These are phyloP conservation scores for Fusarium succisae DNA, from an alignment of 2,329 filamentous ascomycete genomes.

Conservation along the genomic window DNA sequence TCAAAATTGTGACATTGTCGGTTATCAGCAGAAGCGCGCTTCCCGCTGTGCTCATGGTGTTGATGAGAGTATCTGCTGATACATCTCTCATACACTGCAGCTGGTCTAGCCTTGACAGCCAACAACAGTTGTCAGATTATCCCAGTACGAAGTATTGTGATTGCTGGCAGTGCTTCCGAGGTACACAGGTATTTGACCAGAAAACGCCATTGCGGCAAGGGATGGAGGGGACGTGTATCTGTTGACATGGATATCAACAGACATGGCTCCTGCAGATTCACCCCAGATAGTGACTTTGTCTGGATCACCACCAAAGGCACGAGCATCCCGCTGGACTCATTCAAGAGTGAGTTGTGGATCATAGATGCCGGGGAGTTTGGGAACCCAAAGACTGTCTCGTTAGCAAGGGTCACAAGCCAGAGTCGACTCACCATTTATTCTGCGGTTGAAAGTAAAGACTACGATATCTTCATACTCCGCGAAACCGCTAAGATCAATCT, in stretches of 20 bases:
- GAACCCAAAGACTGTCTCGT: conserved; percentile 32
- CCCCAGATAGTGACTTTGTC: conserved; percentile 45
- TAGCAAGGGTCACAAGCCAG: neutral
- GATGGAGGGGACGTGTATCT: conserved; percentile 35
- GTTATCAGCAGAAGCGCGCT: conserved; percentile 22
- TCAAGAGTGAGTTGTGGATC: conserved; percentile 43
- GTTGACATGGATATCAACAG: conserved; percentile 43
- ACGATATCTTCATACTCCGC: conserved; percentile 43
- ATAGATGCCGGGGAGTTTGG: too few species aligned
- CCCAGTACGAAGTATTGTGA: conserved; percentile 18
- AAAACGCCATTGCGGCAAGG: conserved; percentile 42
- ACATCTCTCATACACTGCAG: conserved; percentile 39
- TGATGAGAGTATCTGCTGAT: conserved; percentile 18
- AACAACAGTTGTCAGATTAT: conserved; percentile 10
- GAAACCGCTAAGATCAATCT: conserved; percentile 37
- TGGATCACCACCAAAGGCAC: conserved; percentile 42
- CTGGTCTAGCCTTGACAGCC: conserved; percentile 26
- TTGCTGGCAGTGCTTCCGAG: conserved; percentile 9
- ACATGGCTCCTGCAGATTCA: conserved; percentile 46
- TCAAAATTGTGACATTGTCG: conserved; percentile 33
- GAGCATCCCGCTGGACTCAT: conserved; percentile 42
- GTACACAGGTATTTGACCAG: conserved; percentile 42
- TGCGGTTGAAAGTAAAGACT: conserved; percentile 42
- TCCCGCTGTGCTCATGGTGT: conserved; percentile 5
- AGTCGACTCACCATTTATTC: conserved; percentile 32